Conservation (phyloP, 2,329 filamentous ascomycete species). For the Calonectria pseudoturangicola region DNA sequence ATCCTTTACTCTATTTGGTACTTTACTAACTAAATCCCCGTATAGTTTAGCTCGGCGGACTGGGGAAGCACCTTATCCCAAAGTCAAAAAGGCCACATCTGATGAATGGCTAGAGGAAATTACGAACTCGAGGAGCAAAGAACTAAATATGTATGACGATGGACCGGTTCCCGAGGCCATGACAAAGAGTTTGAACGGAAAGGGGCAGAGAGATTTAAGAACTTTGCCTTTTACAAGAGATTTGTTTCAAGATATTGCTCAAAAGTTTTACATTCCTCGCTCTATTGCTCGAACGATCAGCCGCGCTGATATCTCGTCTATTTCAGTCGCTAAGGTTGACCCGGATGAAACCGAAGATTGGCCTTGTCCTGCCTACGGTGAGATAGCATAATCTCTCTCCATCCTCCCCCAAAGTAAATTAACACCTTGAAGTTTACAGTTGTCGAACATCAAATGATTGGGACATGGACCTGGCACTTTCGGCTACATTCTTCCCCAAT, state of each 20-base stretch:
- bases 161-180: neutral
- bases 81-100: neutral
- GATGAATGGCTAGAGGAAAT: neutral
- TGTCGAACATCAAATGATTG: neutral
- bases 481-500: neutral
- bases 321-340: neutral
- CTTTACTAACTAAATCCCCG: no score
- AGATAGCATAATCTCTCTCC: neutral
- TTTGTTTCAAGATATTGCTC: neutral
- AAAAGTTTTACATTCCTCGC: conserved; percentile 4
- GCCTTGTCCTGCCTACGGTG: neutral
- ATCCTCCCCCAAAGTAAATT: neutral
- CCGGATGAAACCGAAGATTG: neutral
- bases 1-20: neutral
- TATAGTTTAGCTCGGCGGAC: neutral
- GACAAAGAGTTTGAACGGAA: neutral
- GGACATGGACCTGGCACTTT: neutral
- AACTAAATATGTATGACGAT: neutral
- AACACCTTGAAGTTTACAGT: neutral
- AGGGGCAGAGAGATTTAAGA: neutral
- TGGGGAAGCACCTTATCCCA: neutral
- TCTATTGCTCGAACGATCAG: neutral
- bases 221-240: neutral
- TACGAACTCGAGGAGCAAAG: neutral
- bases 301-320: neutral